Evolutionary conservation across 352 stramenopile genomes (phyloP), one percentile per base, ranked within the genome.

Genomic region (Lagenidium sp.): DNA sequence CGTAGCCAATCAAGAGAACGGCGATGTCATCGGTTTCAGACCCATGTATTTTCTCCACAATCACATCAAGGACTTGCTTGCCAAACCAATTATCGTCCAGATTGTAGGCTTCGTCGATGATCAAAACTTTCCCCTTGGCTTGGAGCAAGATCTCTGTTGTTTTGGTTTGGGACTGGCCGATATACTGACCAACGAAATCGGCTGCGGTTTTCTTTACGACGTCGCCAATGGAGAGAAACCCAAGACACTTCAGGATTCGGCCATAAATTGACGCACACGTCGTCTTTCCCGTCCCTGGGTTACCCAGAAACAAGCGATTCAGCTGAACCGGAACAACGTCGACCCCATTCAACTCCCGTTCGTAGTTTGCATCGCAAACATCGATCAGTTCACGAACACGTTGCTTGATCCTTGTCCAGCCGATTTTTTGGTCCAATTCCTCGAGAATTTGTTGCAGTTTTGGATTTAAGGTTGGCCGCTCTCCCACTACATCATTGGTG

Each of bases 21-120:
- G 83, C 85, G 20, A 95, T 75, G 39, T 97, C 89, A 41, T 97
- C 89, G 25, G 60, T 72, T 18, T 92, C 72, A 0, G 71, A 79
- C 21, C 80, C 86, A 52, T 97, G 87, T 22, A 97, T 76, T 45
- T 95, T 94, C 43, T 95, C 86, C 7, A 97, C 88, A 10, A 97
- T 30, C 12, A 93, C 85, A 52, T 97, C 73, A 2, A 96, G 34
- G 28, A 81, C 81, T 50, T 84, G 68, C 45, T 85, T 85, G 3
- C 74, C 75, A 28, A 69, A 86, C 36, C 55, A 40, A 4, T 65
- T 65, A 29, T 84, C 70, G 46, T 95, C 66, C 4, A 97, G 42
- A n/a, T 74, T 91, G 65, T 97, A 97, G 0, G 88, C 88, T 55
- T 97, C 90, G 43, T 97, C 90, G 36, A 97, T 97, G 7, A 97